phyloP scores from a whole-genome alignment of 176 grass and related monocot genomes.

The Aegilops bicornis region DNA sequence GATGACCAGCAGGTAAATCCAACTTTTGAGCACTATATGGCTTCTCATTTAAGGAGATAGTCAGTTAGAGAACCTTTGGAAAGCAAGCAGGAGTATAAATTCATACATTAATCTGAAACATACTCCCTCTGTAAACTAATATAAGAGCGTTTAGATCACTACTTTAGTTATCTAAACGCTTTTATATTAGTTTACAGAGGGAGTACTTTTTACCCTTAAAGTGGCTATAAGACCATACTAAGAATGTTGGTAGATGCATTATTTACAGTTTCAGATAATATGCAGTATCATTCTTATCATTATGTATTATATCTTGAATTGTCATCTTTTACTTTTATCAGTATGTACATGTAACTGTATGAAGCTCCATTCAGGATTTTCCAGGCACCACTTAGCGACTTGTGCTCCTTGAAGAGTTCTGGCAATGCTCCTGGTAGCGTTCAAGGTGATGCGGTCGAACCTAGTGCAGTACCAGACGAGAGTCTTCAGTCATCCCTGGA shows the following conservation, averaged over 20 bases:
- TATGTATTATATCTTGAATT: neutral
- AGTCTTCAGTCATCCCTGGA: neutral
- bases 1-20: constrained; percentile 56
- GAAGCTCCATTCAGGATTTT: constrained; percentile 66
- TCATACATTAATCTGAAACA: neutral
- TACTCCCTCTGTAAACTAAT: too few species aligned
- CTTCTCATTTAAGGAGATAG: neutral
- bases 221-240: neutral
- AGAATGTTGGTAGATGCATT: neutral
- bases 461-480: constrained; percentile 24
- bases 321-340: neutral
- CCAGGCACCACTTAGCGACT: constrained; percentile 57
- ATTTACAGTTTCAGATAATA: neutral
- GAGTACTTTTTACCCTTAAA: neutral
- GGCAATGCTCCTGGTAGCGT: constrained; percentile 22
- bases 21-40: neutral
- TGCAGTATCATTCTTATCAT: neutral
- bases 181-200: too few species aligned
- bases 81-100: neutral
- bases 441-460: neutral
- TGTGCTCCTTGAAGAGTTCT: constrained; percentile 49
- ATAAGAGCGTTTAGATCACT: too few species aligned
- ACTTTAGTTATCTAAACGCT: too few species aligned
- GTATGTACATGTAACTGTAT: constrained; percentile 5
- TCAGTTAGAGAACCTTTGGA: neutral